Evolutionary conservation across 306 rosid species (phyloP).

Genomic region (Trifolium fragiferum): DNA sequence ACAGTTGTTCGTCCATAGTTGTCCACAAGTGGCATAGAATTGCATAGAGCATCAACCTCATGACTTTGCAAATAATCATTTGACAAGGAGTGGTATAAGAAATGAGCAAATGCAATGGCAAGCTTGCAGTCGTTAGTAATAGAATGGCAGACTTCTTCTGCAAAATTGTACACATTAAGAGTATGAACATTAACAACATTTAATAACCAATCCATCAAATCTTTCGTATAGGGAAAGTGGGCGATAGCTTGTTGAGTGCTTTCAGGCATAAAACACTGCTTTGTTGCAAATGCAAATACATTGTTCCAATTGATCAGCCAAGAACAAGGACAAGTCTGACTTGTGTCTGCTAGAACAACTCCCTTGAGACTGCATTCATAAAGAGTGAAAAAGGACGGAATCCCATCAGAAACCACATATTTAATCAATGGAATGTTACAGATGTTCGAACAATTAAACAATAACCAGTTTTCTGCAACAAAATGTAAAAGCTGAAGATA

Average conservation of each 20-base stretch:
- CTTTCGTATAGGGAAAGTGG: neutral
- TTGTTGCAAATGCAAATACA: slow-evolving; percentile 43
- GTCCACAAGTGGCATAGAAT: slow-evolving; percentile 66
- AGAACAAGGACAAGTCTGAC: slow-evolving; percentile 34
- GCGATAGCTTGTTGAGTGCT: slow-evolving; percentile 53
- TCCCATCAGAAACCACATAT: slow-evolving; percentile 50
- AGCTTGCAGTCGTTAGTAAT: slow-evolving; percentile 18
- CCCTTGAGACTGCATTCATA: slow-evolving; percentile 20
- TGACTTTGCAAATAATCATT: slow-evolving; percentile 14
- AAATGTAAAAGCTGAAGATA: slow-evolving; percentile 62
- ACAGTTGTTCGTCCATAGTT: slow-evolving; percentile 44
- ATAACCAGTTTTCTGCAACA: slow-evolving; percentile 60
- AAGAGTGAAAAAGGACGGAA: slow-evolving; percentile 46
- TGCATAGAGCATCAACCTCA: slow-evolving; percentile 44
- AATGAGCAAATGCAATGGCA: slow-evolving; percentile 55
- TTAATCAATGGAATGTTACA: slow-evolving; percentile 52
- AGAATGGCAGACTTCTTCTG: slow-evolving; percentile 32
- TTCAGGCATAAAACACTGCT: slow-evolving; percentile 58
- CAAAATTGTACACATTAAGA: slow-evolving; percentile 42
- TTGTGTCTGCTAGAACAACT: slow-evolving; percentile 39
- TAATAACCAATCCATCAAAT: slow-evolving; percentile 55
- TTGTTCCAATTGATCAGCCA: slow-evolving; percentile 68
- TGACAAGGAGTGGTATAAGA: slow-evolving; percentile 55
- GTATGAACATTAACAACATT: slow-evolving; percentile 28
- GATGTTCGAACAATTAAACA: slow-evolving; percentile 43